Base-by-base conservation (phyloP, 1,284 basidiomycete genomes). In the Ceratobasidium sp. region DNA sequence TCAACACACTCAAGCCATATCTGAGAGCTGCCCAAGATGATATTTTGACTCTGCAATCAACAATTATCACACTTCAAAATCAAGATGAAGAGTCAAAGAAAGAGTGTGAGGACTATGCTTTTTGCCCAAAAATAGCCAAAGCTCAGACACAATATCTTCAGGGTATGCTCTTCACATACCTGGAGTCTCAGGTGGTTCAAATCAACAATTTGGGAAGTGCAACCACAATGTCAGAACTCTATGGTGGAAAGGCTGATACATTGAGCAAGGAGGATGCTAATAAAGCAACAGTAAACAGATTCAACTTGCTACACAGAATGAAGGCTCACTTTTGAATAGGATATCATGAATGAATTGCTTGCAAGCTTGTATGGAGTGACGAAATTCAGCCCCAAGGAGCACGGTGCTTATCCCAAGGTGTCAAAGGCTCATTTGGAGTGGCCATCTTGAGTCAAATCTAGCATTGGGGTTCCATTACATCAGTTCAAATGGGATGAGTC, bases 381-480 rank as follows among this genome's bases (percentile, higher is more conserved):
- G 21, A 50, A 50, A 27, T 21, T 50, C 47, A 50, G 7, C 3
- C 8, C 27, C 9, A 50, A 50, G 47, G 21, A 11, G 2, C 19
- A 50, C 27, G 21, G 47, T 11, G 2, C 16, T 4, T 50, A 50
- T 50, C 47, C 47, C 3, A 2, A 21, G 4, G 47, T 50, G 8
- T 50, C 47, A 13, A 50, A 50, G 47, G 1, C 19, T 11, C 47
- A 50, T 21, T n/a, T 50, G 47, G 47, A 50, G 2, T 50, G 47
- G 47, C 47, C 47, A 23, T 50, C 47, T 13, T 19, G 11, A n/a
- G 3, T 19, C 21, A 23, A 50, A 11, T 3, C 16, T 2, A 27
- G 19, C 2, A 11, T 50, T 50, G 11, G 21, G 9, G 21, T 19
- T 2, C 47, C 21, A 3, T 27, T 50, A 3, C 47, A 50, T 50